Base-by-base conservation (phyloP, 2,329 filamentous ascomycete species). In the Lachnellula cervina region DNA sequence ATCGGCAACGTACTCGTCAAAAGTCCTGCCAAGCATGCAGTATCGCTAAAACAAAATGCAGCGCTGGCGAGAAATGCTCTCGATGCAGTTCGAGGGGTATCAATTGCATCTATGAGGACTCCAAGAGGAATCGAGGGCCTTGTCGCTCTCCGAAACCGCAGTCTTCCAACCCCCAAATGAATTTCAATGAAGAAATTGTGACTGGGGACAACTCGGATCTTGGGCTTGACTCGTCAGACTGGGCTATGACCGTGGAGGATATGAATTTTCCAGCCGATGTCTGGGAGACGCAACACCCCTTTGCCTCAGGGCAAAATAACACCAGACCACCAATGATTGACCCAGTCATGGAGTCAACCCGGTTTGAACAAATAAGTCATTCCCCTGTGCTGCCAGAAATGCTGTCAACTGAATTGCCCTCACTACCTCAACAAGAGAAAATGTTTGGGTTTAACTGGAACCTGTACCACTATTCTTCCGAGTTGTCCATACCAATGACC, bases 11-110 rank as follows among this genome's bases (percentile, higher is more conserved):
- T 4, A 56, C 34, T n/a, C 58, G 64, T 14, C 52, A 43, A 4
- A 59, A 57, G 40, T 63, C 64, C 14, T 66, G 64, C 28, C 57
- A 45, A 28, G 49, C 58, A 3, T 67, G 64, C 46, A 65, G 57
- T 49, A 44, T 50, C n/a, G 61, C 64, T 13, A 66, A 67, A 44
- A 53, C 55, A 13, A 67, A 65, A 57, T 67, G 65, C 38, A 60
- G 46, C 35, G 62, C 65, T 44, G 47, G 62, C 17, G n/a, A 49
- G 3, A 60, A 49, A 2, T 66, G 63, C 54, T 48, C 40, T 49
- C 59, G 64, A 35, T 67, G 65, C 40, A 44, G 17, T 13, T 52
- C 48, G 5, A 66, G 61, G 55, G 59, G 58, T 3, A 13, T 66
- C 3, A 51, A 56, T 6, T 67, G 64, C 49, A 32, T 59, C 14